Base-by-base conservation (phyloP, 2,329 filamentous ascomycete genomes). In the Colletotrichum sp. region DNA sequence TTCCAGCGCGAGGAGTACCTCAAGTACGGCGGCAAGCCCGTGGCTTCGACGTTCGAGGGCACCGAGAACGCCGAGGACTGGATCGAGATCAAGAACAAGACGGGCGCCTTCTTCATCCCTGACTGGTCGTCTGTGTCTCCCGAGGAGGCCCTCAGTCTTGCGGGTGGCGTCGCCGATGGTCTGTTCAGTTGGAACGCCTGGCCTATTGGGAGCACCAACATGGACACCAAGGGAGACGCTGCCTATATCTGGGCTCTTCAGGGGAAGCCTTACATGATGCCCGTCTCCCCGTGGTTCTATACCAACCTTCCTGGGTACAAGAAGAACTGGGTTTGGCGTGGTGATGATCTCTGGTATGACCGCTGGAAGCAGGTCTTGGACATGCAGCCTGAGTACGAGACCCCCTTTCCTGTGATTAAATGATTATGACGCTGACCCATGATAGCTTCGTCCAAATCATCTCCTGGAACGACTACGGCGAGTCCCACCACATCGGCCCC, bases 291-390 rank as follows among this genome's bases (percentile, higher is more conserved):
- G 0, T 91, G 89, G 90, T 92, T 92, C 82, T 92, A 88, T 81
- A 92, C 92, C 65, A 89, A 91, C 74, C 83, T 92, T 5, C 88
- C 90, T 0, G 84, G 85, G 8, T 92, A 87, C 79, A 82, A 84
- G 57, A 93, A 93, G 83, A 91, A 92, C 80, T 94, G 92, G 91
- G 84, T 92, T 8, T 94, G 90, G 86, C 87, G 87, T 26, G 90
- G 90, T n/a, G 92, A 93, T 78, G 85, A 88, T 71, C 82, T 93
- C 15, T 94, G 92, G 91, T 88, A 87, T 77, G 85, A 90, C 70
- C 88, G 92, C 10, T 93, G 91, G 92, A 82, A 86, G 12, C 79
- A 86, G 88, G 69, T 92, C 84, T 84, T 88, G 84, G 21, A 87
- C 88, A 21, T 90, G 91, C 77, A 84, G 87, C 76, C 80, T 91